phyloP scores from a whole-genome alignment of 352 stramenopile genomes.

The Blastocystis sp. region DNA sequence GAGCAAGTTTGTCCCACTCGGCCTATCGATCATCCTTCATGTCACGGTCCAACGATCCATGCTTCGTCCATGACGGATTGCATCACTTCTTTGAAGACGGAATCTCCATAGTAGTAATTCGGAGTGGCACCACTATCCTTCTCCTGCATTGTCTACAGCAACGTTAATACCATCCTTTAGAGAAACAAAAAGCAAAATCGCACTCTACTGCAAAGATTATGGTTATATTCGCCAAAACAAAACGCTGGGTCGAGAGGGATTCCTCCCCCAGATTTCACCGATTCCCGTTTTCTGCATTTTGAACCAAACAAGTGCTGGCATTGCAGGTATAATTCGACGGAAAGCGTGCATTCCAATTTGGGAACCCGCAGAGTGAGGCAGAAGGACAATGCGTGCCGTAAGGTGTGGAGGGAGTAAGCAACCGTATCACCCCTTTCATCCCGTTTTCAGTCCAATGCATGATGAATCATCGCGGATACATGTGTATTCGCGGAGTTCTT shows the following conservation, averaged over 20 bases:
- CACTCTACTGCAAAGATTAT: conserved; percentile 13
- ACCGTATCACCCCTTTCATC: not conserved
- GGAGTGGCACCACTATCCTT: conserved; percentile 44
- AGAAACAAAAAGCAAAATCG: not conserved
- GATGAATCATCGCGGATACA: not conserved
- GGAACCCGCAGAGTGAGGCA: no score
- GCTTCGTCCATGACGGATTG: conserved; percentile 66
- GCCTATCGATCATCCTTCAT: conserved; percentile 19
- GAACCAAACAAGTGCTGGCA: no score
- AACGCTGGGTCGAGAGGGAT: no score
- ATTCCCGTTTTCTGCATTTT: no score
- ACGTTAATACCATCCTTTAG: not conserved
- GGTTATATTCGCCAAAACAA: no score
- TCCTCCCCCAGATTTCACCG: no score
- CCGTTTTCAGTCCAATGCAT: no score
- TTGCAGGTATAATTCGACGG: no score
- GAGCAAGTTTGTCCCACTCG: conserved; percentile 67
- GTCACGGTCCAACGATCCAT: conserved; percentile 24
- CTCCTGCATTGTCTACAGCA: conserved; percentile 57
- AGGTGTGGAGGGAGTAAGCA: no score
- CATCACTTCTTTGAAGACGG: conserved; percentile 69
- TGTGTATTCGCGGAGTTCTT: not conserved
- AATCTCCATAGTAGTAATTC: conserved; percentile 59
- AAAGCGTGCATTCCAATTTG: no score
- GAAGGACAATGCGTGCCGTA: no score